Percentiles rank a stretch among this genome's conserved stretches.
Conservation (phyloP, 2,329 filamentous ascomycete genomes). For the Corinectria fuckeliana region DNA sequence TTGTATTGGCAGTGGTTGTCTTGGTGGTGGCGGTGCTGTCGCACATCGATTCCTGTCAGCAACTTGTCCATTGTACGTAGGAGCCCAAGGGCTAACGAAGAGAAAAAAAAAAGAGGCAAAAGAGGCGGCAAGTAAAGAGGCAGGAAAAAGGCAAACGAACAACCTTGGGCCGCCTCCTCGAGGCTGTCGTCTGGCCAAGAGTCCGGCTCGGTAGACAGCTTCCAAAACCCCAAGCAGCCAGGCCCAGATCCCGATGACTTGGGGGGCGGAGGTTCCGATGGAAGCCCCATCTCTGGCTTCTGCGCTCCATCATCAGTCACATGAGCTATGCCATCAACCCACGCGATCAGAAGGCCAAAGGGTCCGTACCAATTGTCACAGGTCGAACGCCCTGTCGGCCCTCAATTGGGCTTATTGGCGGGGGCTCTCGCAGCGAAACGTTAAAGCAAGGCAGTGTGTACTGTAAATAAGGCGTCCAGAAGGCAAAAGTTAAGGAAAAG, state of each 20-base stretch:
- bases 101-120: background rate
- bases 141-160: background rate
- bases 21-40: background rate
- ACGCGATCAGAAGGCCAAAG: background rate
- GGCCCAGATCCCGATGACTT: background rate
- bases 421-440: background rate
- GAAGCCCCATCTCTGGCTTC: no score
- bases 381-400: background rate
- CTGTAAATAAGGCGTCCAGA: no score
- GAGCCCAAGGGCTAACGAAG: background rate
- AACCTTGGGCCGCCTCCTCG: background rate
- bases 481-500: no score
- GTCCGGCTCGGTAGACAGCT: background rate
- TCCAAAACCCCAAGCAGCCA: background rate
- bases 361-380: background rate
- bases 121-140: no score
- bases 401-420: background rate
- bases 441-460: background rate
- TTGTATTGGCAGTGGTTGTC: background rate
- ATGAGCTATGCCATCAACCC: background rate
- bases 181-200: background rate
- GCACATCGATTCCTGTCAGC: background rate
- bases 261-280: no score
- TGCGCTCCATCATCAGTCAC: background rate
- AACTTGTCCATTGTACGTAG: no score